phyloP scores from a whole-genome alignment of 208 protist species.

The Trypanosomatidae sp. region DNA sequence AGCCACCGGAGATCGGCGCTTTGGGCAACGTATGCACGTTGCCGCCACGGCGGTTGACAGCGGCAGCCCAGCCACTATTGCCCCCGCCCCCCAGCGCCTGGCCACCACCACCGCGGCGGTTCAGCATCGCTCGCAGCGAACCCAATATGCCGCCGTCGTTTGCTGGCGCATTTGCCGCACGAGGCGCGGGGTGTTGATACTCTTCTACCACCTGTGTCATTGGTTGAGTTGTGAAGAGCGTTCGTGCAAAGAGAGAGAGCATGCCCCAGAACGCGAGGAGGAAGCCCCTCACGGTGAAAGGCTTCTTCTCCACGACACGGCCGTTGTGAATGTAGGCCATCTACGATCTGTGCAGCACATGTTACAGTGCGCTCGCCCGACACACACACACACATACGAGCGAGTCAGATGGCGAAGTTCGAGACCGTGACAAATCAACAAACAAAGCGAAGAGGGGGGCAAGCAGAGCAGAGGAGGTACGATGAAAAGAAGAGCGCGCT shows the following conservation, averaged over 20 bases:
- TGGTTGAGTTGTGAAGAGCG: constrained; percentile 56
- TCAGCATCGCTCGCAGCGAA: constrained; percentile 11
- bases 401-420: too few species aligned
- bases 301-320: constrained; percentile 71
- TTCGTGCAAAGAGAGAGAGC: constrained; percentile 65
- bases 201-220: constrained; percentile 45
- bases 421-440: not conserved
- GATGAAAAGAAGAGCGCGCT: not conserved
- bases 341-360: not conserved
- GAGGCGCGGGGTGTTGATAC: constrained; percentile 22
- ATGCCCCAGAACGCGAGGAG: constrained; percentile 35
- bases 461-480: not conserved
- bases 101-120: constrained; percentile 23
- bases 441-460: not conserved
- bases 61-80: constrained; percentile 27
- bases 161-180: constrained; percentile 3
- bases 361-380: too few species aligned
- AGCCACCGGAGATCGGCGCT: constrained; percentile 26
- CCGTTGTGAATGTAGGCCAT: constrained; percentile 82
- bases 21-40: constrained; percentile 63
- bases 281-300: constrained; percentile 60
- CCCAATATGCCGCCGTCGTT: not conserved
- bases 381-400: not conserved
- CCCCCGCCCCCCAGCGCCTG: constrained; percentile 4
- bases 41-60: constrained; percentile 22